Evolutionary conservation across 2,329 filamentous ascomycete genomes (phyloP).

Genomic region (Ploettnerulaceae sp.): DNA sequence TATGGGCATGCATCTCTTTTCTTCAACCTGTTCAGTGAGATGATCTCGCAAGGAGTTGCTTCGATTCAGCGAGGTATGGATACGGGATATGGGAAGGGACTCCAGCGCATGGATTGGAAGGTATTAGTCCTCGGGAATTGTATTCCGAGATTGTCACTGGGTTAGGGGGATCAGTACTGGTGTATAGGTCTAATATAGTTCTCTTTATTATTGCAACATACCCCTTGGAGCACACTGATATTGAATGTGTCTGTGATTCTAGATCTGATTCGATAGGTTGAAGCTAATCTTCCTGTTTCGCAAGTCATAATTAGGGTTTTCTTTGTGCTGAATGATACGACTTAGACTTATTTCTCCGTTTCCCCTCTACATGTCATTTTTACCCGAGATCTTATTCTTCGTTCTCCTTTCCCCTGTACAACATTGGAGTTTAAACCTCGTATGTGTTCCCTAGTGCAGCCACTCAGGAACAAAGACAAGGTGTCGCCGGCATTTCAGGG

Average conservation of each 20-base stretch:
- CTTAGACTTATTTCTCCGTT: too few relatives aligned
- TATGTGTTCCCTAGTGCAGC: too few relatives aligned
- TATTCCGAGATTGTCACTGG: slow-evolving; percentile 58
- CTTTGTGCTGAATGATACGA: too few relatives aligned
- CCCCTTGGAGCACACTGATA: slow-evolving; percentile 3
- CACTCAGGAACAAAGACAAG: too few relatives aligned
- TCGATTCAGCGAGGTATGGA: slow-evolving; percentile 16
- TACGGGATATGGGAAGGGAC: slow-evolving; percentile 10
- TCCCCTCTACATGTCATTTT: too few relatives aligned
- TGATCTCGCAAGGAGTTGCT: slow-evolving; percentile 21
- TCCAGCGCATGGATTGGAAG: slow-evolving; percentile 9
- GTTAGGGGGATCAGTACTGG: slow-evolving; percentile 43
- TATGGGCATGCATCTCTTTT: slow-evolving; percentile 15
- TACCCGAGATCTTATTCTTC: too few relatives aligned
- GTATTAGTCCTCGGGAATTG: slow-evolving; percentile 8
- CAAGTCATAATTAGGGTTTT: too few relatives aligned
- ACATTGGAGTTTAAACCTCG: too few relatives aligned
- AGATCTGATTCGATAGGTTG: too few relatives aligned
- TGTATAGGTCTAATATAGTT: slow-evolving; percentile 19
- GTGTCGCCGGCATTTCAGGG: not conserved
- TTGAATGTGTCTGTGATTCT: not conserved
- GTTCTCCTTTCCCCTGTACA: too few relatives aligned
- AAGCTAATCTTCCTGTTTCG: too few relatives aligned
- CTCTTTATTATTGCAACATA: slow-evolving; percentile 19
- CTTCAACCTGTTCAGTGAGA: slow-evolving; percentile 10